phyloP scores from a whole-genome alignment of 495 filamentous ascomycete species.

The Xylaria acuta region DNA sequence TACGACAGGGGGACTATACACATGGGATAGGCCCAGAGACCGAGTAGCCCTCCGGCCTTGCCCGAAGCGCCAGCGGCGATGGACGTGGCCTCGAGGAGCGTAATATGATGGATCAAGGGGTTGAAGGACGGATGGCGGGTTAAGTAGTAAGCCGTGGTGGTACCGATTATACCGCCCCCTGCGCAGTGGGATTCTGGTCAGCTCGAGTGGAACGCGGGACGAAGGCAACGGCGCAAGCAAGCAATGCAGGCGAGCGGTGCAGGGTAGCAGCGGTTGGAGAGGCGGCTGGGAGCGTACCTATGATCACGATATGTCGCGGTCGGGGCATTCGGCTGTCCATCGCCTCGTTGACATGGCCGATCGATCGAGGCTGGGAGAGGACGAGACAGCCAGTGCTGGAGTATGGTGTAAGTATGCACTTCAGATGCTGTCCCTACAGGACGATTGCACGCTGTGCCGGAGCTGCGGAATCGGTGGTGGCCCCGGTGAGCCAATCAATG shows the following conservation, averaged over 20 bases:
- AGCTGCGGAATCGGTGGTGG: not conserved
- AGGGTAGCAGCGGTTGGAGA: constrained; percentile 5
- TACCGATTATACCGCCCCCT: constrained; percentile 96
- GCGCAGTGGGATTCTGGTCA: constrained; percentile 17
- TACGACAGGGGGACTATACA: constrained; percentile 89
- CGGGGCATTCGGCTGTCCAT: constrained; percentile 42
- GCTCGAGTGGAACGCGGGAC: not conserved
- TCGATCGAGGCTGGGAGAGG: constrained; percentile 10
- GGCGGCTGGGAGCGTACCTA: constrained; percentile 57
- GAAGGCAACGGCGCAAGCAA: not conserved
- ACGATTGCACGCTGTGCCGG: not conserved
- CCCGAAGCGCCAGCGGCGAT: constrained; percentile 93
- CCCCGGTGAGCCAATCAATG: constrained; percentile 9
- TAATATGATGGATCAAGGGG: constrained; percentile 75
- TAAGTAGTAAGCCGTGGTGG: constrained; percentile 91
- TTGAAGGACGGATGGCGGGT: constrained; percentile 87
- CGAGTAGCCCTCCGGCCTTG: constrained; percentile 92
- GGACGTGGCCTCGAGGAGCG: constrained; percentile 84
- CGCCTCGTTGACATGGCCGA: constrained; percentile 41
- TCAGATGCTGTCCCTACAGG: not conserved
- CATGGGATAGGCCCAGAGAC: constrained; percentile 89
- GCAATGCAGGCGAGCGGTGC: not conserved
- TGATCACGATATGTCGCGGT: constrained; percentile 69
- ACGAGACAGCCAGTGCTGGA: not conserved
- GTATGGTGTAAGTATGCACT: not conserved